These are phyloP conservation scores for Gomphus sp. DNA, from an alignment of 1,284 basidiomycete species.

Conservation along the genomic window DNA sequence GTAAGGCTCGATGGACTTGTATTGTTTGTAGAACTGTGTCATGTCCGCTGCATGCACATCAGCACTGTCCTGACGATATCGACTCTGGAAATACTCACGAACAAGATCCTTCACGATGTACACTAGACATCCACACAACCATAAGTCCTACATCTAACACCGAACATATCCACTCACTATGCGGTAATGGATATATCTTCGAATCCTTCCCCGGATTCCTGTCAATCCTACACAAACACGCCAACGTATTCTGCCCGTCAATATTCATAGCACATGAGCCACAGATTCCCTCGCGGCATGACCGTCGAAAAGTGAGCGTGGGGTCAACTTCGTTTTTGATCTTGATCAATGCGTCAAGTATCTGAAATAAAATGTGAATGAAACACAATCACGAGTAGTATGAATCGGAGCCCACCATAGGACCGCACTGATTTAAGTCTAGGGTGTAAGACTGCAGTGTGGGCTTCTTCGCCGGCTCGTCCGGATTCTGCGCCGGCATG, in stretches of 20 bases:
- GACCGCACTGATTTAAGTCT: constrained; percentile 91
- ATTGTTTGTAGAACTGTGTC: constrained; percentile 96
- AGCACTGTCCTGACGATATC: background rate
- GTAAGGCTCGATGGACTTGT: constrained; percentile 98
- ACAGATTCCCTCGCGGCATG: constrained; percentile 97
- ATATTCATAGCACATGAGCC: constrained; percentile 99
- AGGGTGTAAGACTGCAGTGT: constrained; percentile 86
- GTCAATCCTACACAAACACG: constrained; percentile 95
- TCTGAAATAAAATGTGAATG: constrained; percentile 27
- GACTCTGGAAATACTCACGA: constrained; percentile 21
- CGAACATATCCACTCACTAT: constrained; percentile 59
- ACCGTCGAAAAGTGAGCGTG: constrained; percentile 92
- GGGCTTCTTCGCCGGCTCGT: constrained; percentile 89
- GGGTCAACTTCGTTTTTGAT: constrained; percentile 99
- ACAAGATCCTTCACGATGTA: constrained; percentile 99
- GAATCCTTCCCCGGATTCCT: constrained; percentile 60
- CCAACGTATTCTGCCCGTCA: constrained; percentile 95
- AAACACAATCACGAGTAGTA: no score
- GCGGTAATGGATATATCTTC: constrained; percentile 98
- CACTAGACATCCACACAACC: constrained; percentile 44
- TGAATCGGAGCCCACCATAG: constrained; percentile 60
- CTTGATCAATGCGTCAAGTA: constrained; percentile 92
- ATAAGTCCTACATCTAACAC: background rate
- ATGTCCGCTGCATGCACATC: constrained; percentile 39
- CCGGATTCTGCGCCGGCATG: constrained; percentile 69